phyloP scores from a whole-genome alignment of 2,329 filamentous ascomycete genomes.

The Penicillium verrucosum region DNA sequence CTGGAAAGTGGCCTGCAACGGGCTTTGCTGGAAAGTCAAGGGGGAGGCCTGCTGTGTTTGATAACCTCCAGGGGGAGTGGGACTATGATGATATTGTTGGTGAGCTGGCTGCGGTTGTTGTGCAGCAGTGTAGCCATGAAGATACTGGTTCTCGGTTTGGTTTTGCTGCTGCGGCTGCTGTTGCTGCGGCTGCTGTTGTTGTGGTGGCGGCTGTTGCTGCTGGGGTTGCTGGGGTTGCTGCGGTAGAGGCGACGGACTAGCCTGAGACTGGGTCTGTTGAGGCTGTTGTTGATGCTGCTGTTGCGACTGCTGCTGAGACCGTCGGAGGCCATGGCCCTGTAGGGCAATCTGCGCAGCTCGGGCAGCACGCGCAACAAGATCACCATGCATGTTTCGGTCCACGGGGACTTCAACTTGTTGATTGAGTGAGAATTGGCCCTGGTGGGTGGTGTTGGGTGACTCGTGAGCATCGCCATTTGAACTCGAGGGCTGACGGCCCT shows the following conservation, averaged over 20 bases:
- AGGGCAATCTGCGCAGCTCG: conserved; percentile 49
- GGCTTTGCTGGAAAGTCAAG: conserved; percentile 41
- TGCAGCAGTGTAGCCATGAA: conserved; percentile 35
- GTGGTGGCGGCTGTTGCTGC: conserved; percentile 20
- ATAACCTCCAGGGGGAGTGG: conserved; percentile 35
- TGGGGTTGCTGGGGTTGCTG: conserved; percentile 32
- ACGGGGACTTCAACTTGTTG: conserved; percentile 40
- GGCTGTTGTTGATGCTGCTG: conserved; percentile 32
- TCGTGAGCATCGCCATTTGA: conserved; percentile 40
- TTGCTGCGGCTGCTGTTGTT: conserved; percentile 19
- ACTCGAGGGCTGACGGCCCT: conserved; percentile 36
- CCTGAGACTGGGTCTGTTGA: conserved; percentile 21
- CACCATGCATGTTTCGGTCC: conserved; percentile 42
- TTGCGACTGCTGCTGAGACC: conserved; percentile 34
- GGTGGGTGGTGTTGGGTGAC: conserved; percentile 36
- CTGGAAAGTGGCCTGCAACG: conserved; percentile 41
- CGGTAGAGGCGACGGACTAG: conserved; percentile 19
- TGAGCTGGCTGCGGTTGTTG: conserved; percentile 31
- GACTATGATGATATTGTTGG: conserved; percentile 35
- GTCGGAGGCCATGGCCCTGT: conserved; percentile 42
- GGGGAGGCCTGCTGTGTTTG: conserved; percentile 30
- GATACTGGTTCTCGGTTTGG: conserved; percentile 32
- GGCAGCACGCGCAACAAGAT: conserved; percentile 48
- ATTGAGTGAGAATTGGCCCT: conserved; percentile 42
- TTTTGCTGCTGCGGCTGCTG: conserved; percentile 17